Base-by-base conservation (phyloP, 495 filamentous ascomycete species). In the Parmelia sp. region DNA sequence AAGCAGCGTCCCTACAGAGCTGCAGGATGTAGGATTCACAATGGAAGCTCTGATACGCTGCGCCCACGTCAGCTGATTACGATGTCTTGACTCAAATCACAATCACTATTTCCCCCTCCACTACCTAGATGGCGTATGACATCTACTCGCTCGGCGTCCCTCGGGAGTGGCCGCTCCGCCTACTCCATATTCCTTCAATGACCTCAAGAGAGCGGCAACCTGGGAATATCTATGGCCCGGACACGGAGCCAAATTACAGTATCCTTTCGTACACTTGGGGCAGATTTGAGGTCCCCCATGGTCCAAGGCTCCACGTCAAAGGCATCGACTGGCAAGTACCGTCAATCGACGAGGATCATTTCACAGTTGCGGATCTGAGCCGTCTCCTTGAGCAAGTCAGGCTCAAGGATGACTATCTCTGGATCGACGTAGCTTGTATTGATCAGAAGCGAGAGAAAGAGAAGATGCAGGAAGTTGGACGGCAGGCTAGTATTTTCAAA, bases 111-210 rank as follows among this genome's bases (percentile, higher is more conserved):
- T n/a, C n/a, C n/a, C n/a, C n/a, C n/a, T n/a, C n/a, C n/a, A n/a
- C n/a, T n/a, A n/a, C n/a, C n/a, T n/a, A n/a, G n/a, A n/a, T 45
- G 42, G 42, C 42, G 9, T 47, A 47, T n/a, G 11, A 11, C 21
- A 47, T 47, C 10, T 47, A 25, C 10, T 25, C n/a, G 1, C 23
- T 47, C n/a, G n/a, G 44, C 11, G 58, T 60, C 15, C 58, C 58
- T 36, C 25, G 14, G 14, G 58, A 4, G 25, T 60, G 58, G 58
- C 58, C 36, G 19, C 31, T 1, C 19, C 58, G 58, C 58, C 36
- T 60, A 19, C 36, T 60, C 25, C 58, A 60, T 40, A 44, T 60
- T 29, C 58, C 58, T 3, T 60, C 58, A 29, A 60, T 60, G 35
- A 60, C 58, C 25, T 60, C 58, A 23, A 35, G 36, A 42, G 19